phyloP scores from a whole-genome alignment of 257 asterid genomes.

The Capsicum pubescens region DNA sequence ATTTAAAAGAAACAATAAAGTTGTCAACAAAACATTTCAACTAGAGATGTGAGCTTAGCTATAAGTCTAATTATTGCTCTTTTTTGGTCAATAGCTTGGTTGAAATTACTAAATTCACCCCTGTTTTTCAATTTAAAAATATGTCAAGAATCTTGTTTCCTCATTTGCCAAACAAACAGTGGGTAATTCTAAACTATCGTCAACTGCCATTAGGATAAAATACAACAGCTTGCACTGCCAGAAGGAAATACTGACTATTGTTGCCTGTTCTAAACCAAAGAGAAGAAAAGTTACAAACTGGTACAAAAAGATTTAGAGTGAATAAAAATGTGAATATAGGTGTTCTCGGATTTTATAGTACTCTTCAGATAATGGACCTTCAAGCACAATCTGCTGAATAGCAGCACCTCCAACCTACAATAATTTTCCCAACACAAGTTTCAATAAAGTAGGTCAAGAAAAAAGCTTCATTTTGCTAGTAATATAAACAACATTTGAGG shows the following conservation, averaged over 20 bases:
- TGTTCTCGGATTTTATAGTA: conserved; percentile 81
- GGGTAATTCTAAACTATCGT: not conserved
- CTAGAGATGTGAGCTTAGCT: not conserved
- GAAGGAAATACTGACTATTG: not conserved
- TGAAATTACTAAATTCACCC: not conserved
- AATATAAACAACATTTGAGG: conserved; percentile 18
- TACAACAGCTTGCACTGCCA: not conserved
- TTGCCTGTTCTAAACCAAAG: not conserved
- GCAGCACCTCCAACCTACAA: conserved; percentile 75
- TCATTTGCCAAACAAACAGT: not conserved
- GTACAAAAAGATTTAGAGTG: conserved; percentile 52
- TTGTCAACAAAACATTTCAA: not conserved
- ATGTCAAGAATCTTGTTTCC: not conserved
- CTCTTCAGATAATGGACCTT: conserved; percentile 95
- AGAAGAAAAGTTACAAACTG: not conserved
- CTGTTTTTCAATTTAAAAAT: not conserved
- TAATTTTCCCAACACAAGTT: conserved; percentile 28
- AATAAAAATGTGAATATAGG: conserved; percentile 82
- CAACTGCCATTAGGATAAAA: not conserved
- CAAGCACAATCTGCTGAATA: conserved; percentile 85
- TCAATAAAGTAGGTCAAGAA: not conserved
- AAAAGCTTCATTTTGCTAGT: not conserved
- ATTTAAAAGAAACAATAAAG: not conserved
- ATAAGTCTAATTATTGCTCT: no score
- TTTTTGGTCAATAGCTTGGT: not conserved